Evolutionary conservation across 306 rosid genomes (phyloP).

Genomic region (Hippophae gyantsensis): DNA sequence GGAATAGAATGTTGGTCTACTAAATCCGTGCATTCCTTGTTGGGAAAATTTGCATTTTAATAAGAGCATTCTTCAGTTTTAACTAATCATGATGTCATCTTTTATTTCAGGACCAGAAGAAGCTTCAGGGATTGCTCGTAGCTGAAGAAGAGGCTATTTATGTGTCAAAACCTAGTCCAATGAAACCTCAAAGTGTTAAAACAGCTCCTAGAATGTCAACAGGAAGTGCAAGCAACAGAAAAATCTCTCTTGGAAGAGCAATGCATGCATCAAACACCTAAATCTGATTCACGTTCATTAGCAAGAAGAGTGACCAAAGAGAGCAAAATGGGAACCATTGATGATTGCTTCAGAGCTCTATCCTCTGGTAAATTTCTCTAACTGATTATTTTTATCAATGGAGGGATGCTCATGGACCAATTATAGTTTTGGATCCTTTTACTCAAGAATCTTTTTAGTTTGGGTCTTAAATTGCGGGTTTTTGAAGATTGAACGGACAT

Average conservation of each 20-base stretch:
- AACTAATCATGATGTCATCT: not conserved
- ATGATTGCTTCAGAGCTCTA: constrained; percentile 22
- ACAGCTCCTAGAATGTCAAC: constrained; percentile 27
- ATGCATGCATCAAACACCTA: constrained; percentile 35
- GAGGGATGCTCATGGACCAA: too few species aligned
- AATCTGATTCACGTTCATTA: constrained; percentile 29
- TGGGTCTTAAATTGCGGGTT: constrained; percentile 10
- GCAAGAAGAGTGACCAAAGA: constrained; percentile 26
- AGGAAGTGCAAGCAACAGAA: constrained; percentile 31
- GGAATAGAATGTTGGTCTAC: constrained; percentile 16
- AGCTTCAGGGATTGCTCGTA: constrained; percentile 29
- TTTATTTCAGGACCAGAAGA: constrained; percentile 30
- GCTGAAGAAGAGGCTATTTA: constrained; percentile 58
- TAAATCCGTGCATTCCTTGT: not conserved
- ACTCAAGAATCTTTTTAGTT: too few species aligned
- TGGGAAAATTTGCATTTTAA: too few species aligned
- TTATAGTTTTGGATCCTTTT: too few species aligned
- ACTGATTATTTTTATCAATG: too few species aligned
- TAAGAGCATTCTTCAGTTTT: too few species aligned
- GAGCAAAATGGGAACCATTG: constrained; percentile 1
- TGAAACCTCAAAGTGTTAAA: constrained; percentile 21
- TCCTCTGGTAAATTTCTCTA: constrained; percentile 20
- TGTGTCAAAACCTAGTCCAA: constrained; percentile 35
- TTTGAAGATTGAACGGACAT: too few species aligned
- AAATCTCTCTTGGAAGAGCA: constrained; percentile 42